Evolutionary conservation across 768 basidiomycete species (phyloP), one percentile per base, ranked within the genome.

Genomic region (Ramaria sp.): DNA sequence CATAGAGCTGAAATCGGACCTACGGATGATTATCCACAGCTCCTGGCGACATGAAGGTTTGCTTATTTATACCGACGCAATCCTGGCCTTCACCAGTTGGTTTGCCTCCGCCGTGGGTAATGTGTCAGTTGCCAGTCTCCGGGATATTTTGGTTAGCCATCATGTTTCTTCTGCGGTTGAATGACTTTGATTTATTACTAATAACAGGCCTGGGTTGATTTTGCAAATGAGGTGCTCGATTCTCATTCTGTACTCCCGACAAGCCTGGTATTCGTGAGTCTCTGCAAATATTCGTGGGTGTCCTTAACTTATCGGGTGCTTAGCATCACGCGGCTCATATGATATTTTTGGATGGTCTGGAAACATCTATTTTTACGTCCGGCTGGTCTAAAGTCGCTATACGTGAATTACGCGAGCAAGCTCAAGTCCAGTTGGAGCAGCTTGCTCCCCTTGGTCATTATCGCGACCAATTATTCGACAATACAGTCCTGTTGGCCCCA

Each of bases 311-410:
- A 36, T 18, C 16, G 32, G 25, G 39, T 20, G 48, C 20, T 16
- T 59, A 96, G 93, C 84, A 88, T 63, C 91, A 99, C 63, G 94
- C 88, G 4, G 94, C 93, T 0, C 81, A 85, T 59, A 88, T 99
- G 89, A 85, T 88, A 1, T 81, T 91, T 62, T 70, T 98, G 18
- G 96, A 99, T 64, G 93, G 94, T 36, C 70, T 97, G 2, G 82
- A 79, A 34, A 83, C 89, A 28, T 3, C 71, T 91, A 16, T 83
- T 88, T 47, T 86, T 87, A 64, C 67, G 36, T 69, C 83, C 16
- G 70, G 81, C 9, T 82, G 84, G 61, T 81, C 89, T 0, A 65
- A 64, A 15, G 73, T 77, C 3, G 75, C 78, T 3, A 63, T 96
- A 24, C 71, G 66, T n/a, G 64, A 69, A n/a, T 70, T 96, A 48